Conservation (phyloP, 2,329 filamentous ascomycete species). For the Phyllosticta citriasiana region DNA sequence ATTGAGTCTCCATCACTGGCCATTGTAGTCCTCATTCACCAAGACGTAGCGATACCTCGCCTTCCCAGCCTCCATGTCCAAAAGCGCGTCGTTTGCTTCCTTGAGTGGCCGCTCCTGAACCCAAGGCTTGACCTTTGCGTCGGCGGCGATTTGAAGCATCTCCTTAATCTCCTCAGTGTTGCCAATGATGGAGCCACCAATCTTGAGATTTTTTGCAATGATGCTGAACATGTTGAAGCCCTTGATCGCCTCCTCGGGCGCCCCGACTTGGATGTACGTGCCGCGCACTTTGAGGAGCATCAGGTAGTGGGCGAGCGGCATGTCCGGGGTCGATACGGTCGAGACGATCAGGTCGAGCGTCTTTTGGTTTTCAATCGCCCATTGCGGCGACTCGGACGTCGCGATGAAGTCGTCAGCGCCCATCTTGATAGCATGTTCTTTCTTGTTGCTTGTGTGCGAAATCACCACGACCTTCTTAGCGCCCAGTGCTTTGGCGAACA, state of each 20-base stretch:
- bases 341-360: conserved; percentile 49
- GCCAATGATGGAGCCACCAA: conserved; percentile 39
- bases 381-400: conserved; percentile 47
- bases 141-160: conserved; percentile 51
- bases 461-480: conserved; percentile 57
- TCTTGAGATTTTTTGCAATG: conserved; percentile 44
- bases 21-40: conserved; percentile 23
- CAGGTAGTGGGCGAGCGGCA: conserved; percentile 56
- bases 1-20: background rate
- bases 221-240: conserved; percentile 48
- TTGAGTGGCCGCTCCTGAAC: conserved; percentile 52
- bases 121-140: conserved; percentile 50
- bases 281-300: conserved; percentile 49
- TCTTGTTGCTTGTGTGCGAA: conserved; percentile 50
- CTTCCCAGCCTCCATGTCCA: conserved; percentile 49
- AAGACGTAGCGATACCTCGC: conserved; percentile 34
- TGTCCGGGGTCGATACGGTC: conserved; percentile 48
- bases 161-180: conserved; percentile 49
- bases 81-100: conserved; percentile 43
- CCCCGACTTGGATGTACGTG: conserved; percentile 56
- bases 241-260: conserved; percentile 49
- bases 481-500: conserved; percentile 61
- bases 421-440: conserved; percentile 49
- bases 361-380: conserved; percentile 42
- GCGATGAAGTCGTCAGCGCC: conserved; percentile 52